These are phyloP conservation scores for Diplodia seriata DNA, from an alignment of 2,329 filamentous ascomycete genomes.

Conservation along the genomic window DNA sequence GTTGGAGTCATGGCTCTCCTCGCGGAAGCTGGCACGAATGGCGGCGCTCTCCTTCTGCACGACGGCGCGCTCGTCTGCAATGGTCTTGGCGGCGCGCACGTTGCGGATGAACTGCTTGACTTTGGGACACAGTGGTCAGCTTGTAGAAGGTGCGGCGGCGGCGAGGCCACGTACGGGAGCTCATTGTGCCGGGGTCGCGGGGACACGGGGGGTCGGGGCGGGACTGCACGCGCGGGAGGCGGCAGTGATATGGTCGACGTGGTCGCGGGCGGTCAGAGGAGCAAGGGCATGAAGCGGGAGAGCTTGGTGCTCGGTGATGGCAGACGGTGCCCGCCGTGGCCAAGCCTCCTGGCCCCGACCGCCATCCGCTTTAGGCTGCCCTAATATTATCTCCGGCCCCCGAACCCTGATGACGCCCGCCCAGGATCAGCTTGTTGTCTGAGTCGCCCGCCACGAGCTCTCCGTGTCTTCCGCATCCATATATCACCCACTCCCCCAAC, in stretches of 20 bases:
- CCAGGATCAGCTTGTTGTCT: constrained; percentile 21
- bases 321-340: constrained; percentile 9
- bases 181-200: constrained; percentile 62
- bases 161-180: constrained; percentile 59
- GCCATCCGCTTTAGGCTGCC: constrained; percentile 23
- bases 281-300: constrained; percentile 20
- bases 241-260: constrained; percentile 8
- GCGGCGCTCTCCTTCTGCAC: constrained; percentile 99
- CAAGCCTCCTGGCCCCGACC: constrained; percentile 24
- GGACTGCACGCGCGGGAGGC: constrained; percentile 15
- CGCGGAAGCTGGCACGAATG: constrained; percentile 95
- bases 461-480: constrained; percentile 23
- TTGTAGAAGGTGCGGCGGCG: constrained; percentile 35
- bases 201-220: constrained; percentile 32
- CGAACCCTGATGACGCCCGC: constrained; percentile 28
- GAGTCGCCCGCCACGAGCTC: constrained; percentile 17
- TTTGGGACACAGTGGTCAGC: constrained; percentile 49
- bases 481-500: neutral
- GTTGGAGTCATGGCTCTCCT: constrained; percentile 92
- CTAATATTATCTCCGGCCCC: constrained; percentile 19
- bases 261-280: constrained; percentile 12
- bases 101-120: constrained; percentile 99
- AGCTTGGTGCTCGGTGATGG: constrained; percentile 12
- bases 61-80: constrained; percentile 96
- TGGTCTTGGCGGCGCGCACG: constrained; percentile 97